phyloP scores from a whole-genome alignment of 179 eudicot genomes.

The Beta corolliflora region DNA sequence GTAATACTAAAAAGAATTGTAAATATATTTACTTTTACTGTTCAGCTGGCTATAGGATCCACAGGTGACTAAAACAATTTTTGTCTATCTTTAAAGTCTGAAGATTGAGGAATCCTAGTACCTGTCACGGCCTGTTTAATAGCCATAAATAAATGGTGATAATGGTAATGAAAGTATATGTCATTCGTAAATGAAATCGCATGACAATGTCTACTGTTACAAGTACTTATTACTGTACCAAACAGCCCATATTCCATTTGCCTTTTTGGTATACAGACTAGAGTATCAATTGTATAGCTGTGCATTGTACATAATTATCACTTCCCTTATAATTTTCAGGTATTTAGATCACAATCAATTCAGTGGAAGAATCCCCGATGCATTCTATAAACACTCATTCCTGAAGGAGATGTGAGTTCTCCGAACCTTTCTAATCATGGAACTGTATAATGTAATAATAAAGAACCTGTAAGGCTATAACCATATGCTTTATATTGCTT shows the following conservation, averaged over 20 bases:
- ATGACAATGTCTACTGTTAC: no score
- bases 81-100: no score
- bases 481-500: not conserved
- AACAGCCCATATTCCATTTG: not conserved
- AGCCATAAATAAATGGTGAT: no score
- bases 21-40: no score
- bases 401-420: slow-evolving; percentile 85
- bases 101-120: not conserved
- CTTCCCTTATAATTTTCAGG: slow-evolving; percentile 42
- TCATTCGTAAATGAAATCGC: no score
- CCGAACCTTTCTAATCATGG: not conserved
- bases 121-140: no score
- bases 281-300: not conserved
- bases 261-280: not conserved
- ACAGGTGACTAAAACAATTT: no score
- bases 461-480: not conserved
- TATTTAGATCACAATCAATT: slow-evolving; percentile 98
- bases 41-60: no score
- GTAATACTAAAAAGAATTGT: no score
- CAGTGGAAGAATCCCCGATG: slow-evolving; percentile 89
- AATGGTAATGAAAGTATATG: no score
- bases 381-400: slow-evolving; percentile 90
- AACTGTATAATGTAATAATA: no score
- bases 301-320: not conserved
- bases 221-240: no score